Conservation (phyloP, 352 stramenopile species). For the Thraustotheca clavata region DNA sequence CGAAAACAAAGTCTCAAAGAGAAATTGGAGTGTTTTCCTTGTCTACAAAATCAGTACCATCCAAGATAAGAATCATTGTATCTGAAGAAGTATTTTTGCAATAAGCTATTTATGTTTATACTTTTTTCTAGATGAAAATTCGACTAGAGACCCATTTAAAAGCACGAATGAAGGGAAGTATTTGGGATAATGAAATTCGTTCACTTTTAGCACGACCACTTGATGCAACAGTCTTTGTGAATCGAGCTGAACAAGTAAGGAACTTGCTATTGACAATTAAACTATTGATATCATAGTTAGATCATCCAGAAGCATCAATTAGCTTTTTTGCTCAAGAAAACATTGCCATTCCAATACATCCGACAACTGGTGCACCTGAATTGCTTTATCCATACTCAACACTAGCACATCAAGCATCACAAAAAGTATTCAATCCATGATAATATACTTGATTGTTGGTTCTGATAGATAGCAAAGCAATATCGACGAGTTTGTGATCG, state of each 20-base stretch:
- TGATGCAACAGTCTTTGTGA: conserved; percentile 38
- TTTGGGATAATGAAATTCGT: conserved; percentile 49
- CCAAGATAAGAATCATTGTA: no score
- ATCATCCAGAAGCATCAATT: conserved; percentile 27
- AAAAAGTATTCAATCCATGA: background rate
- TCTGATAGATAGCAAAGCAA: background rate
- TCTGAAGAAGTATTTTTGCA: no score
- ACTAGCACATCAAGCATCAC: conserved; percentile 27
- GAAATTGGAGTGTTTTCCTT: no score
- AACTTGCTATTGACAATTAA: background rate
- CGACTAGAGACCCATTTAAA: conserved; percentile 33
- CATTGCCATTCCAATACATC: background rate
- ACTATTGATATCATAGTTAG: conserved; percentile 21
- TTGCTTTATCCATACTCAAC: conserved; percentile 33
- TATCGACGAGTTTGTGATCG: background rate
- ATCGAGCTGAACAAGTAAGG: conserved; percentile 28
- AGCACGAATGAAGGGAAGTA: conserved; percentile 34
- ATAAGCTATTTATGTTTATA: no score
- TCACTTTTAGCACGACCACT: conserved; percentile 40
- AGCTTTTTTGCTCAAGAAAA: conserved; percentile 19
- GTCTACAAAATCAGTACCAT: no score
- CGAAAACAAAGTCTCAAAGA: no score
- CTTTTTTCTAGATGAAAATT: conserved; percentile 29
- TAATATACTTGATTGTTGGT: background rate
- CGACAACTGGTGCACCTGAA: background rate